Base-by-base conservation (phyloP, 352 stramenopile species). In the Peronospora belbahrii region DNA sequence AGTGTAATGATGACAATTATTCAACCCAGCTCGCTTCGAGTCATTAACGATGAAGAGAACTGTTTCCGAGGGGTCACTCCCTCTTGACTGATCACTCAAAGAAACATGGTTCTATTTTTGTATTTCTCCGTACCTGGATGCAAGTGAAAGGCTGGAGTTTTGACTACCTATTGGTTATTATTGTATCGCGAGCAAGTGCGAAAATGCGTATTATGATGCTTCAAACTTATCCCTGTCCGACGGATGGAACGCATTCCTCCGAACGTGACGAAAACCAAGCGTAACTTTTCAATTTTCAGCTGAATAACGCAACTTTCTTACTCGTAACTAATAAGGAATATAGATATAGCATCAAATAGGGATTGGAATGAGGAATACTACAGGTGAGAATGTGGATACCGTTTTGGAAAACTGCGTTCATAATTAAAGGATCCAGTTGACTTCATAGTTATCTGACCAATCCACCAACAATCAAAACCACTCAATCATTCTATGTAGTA, bases 381-480 rank as follows among this genome's bases (percentile, higher is more conserved):
- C 67, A 73, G 61, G 75, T 81, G 75, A 87, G 75, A 76, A 59
- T 48, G 75, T 64, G 61, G 54, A 49, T 44, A 76, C 66, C 71
- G 75, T 87, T 81, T 78, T 87, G 71, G 73, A 72, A 62, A 44
- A 34, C 49, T 73, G 71, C 59, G 65, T 53, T 81, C 75, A 67
- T 45, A 85, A 86, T 84, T 42, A 87, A 85, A 87, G 44, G 75
- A 87, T 77, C 75, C 71, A 82, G 69, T 67, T 83, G 75, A 80
- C 75, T 87, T 87, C 75, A 87, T 87, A 87, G 75, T 87, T 87
- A 87, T 87, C 75, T 87, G 75, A 87, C 71, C 75, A 78, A 58
- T 63, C 32, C 38, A 30, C n/a, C 13, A 32, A 41, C 17, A 35
- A 35, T 0, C 1, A 17, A 2, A 33, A 14, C n/a, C n/a, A n/a